These are phyloP conservation scores for Hordeum marinum DNA, from an alignment of 176 grass and related monocot genomes.

Conservation along the genomic window DNA sequence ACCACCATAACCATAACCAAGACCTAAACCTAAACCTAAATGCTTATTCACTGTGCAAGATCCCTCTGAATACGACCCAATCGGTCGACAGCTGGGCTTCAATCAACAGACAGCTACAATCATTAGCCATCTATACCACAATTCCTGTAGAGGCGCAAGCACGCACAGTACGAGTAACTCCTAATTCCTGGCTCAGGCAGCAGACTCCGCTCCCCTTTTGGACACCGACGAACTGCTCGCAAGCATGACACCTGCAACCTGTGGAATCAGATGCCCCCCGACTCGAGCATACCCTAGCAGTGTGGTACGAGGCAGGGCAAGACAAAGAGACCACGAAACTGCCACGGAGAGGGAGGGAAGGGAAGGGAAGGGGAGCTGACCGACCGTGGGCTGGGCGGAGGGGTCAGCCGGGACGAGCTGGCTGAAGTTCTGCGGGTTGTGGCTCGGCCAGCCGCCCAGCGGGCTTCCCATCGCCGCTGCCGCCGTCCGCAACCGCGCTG, in stretches of 20 bases:
- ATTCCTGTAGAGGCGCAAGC: not conserved
- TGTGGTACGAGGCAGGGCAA: not conserved
- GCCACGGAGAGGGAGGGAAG: not conserved
- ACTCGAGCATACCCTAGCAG: not conserved
- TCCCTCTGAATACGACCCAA: not conserved
- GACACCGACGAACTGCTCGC: not conserved
- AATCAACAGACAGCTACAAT: not conserved
- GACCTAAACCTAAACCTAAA: not conserved
- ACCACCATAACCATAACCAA: not conserved
- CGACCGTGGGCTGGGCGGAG: slow-evolving; percentile 58
- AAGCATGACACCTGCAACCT: not conserved
- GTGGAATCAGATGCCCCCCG: not conserved
- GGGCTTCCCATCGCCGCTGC: slow-evolving; percentile 52
- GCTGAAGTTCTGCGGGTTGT: slow-evolving; percentile 89
- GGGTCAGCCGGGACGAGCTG: slow-evolving; percentile 70
- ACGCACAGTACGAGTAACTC: not conserved
- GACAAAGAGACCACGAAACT: not conserved
- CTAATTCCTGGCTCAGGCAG: not conserved
- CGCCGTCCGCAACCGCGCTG: not conserved
- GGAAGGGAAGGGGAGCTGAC: slow-evolving; percentile 28
- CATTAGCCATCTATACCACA: not conserved
- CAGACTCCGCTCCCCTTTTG: too few relatives aligned
- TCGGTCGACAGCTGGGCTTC: not conserved
- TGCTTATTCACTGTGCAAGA: not conserved
- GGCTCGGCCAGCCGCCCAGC: slow-evolving; percentile 72